Evolutionary conservation across 306 rosid species (phyloP).

Genomic region (Ormosia emarginata): DNA sequence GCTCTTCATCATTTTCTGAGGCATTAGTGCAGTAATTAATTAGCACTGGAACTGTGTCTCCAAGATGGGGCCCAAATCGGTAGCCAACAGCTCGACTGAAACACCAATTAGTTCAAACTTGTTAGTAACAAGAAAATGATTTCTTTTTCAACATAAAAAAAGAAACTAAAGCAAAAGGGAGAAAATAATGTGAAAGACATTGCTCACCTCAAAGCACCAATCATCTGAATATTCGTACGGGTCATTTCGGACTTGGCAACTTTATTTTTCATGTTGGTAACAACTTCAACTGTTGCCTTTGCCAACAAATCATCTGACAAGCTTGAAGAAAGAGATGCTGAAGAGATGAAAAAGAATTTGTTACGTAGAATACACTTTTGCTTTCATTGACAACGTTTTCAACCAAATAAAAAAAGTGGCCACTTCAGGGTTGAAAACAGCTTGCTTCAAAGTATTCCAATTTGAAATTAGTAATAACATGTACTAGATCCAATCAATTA

Average conservation of each 20-base stretch:
- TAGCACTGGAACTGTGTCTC: slow-evolving; percentile 85
- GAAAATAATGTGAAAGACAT: neutral
- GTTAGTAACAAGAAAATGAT: slow-evolving; percentile 1
- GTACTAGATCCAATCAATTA: neutral
- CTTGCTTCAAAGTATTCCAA: slow-evolving; percentile 1
- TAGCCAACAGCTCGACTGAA: slow-evolving; percentile 93
- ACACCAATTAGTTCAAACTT: slow-evolving; percentile 30
- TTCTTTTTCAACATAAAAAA: neutral
- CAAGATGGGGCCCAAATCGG: slow-evolving; percentile 92
- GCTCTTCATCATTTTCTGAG: slow-evolving; percentile 96
- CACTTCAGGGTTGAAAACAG: neutral
- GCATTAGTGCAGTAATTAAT: slow-evolving; percentile 80
- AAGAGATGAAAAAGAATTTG: slow-evolving; percentile 31
- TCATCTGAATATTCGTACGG: slow-evolving; percentile 94
- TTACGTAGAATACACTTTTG: neutral
- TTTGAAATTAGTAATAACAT: neutral
- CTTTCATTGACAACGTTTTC: neutral
- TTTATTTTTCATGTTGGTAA: slow-evolving; percentile 66
- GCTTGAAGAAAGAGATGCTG: slow-evolving; percentile 91
- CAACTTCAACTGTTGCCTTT: slow-evolving; percentile 78
- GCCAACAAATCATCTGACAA: slow-evolving; percentile 90
- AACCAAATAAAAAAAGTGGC: neutral
- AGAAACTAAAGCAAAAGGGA: neutral
- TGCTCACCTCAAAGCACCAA: slow-evolving; percentile 90
- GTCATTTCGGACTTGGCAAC: slow-evolving; percentile 67